phyloP scores from a whole-genome alignment of 495 filamentous ascomycete species.

The Neurospora sp. region DNA sequence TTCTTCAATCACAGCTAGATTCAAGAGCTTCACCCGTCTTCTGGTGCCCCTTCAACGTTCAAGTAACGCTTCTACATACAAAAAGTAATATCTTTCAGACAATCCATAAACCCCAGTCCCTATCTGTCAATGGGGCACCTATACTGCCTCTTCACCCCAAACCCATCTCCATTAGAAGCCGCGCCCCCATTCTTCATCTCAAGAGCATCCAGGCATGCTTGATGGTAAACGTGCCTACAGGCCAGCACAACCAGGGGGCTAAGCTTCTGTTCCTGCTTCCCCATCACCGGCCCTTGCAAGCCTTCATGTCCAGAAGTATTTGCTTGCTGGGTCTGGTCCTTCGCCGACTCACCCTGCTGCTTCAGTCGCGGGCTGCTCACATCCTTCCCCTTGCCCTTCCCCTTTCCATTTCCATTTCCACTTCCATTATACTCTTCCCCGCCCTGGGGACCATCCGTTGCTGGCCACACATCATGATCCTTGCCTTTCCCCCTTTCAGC shows the following conservation, averaged over 20 bases:
- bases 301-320: slow-evolving; percentile 7
- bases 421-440: slow-evolving; percentile 26
- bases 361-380: slow-evolving; percentile 8
- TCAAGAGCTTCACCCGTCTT: background rate
- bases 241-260: slow-evolving; percentile 47
- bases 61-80: slow-evolving; percentile 3
- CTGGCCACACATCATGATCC: background rate
- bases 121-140: slow-evolving; percentile 47
- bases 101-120: background rate
- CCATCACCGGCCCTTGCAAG: background rate
- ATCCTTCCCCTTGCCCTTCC: slow-evolving; percentile 26
- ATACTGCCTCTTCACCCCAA: slow-evolving; percentile 35
- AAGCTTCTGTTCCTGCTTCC: slow-evolving; percentile 20
- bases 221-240: slow-evolving; percentile 55
- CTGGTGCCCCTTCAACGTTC: background rate
- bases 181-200: slow-evolving; percentile 31
- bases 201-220: slow-evolving; percentile 46
- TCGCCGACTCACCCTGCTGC: slow-evolving; percentile 5
- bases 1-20: background rate
- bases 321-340: background rate
- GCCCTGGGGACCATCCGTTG: background rate
- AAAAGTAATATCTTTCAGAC: background rate
- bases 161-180: slow-evolving; percentile 18
- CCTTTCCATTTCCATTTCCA: slow-evolving; percentile 12
- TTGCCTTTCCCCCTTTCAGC: background rate